Percentiles rank a stretch among this genome's conserved stretches.
phyloP scores from a whole-genome alignment of 164 flowering plant species.

The Warburgia ugandensis region DNA sequence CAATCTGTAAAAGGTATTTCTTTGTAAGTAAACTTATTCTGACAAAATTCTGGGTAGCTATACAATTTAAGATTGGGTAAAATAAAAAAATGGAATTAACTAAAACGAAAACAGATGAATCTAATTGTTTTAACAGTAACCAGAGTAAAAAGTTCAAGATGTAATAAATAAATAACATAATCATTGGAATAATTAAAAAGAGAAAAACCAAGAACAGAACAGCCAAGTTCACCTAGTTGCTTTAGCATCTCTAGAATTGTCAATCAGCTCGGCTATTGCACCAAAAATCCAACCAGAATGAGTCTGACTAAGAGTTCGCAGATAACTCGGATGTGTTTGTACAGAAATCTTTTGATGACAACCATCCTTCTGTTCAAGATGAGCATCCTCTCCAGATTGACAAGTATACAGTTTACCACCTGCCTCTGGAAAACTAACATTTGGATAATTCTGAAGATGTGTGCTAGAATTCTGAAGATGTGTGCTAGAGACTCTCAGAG shows the following conservation, averaged over 20 bases:
- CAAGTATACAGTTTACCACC: neutral
- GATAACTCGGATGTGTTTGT: conserved; percentile 34
- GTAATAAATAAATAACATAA: neutral
- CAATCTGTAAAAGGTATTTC: conserved; percentile 23
- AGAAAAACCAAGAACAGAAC: no score
- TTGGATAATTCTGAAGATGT: neutral
- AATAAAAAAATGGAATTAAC: neutral
- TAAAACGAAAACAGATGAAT: no score
- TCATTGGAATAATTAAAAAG: no score
- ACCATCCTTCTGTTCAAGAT: neutral
- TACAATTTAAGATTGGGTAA: neutral
- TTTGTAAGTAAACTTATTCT: neutral
- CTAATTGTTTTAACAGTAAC: no score
- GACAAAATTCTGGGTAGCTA: neutral
- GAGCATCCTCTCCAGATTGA: conserved; percentile 3
- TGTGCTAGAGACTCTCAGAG: neutral
- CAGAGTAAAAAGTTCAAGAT: neutral
- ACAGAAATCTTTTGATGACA: conserved; percentile 5
- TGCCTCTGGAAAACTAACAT: neutral
- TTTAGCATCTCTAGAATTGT: conserved; percentile 61
- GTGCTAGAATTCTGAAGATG: no score
- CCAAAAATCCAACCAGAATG: conserved; percentile 63
- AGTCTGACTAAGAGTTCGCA: conserved; percentile 39
- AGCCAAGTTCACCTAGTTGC: conserved; percentile 27
- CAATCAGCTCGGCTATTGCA: conserved; percentile 63